phyloP scores from a whole-genome alignment of 208 protist genomes.

The Leishmania martiniquensis region DNA sequence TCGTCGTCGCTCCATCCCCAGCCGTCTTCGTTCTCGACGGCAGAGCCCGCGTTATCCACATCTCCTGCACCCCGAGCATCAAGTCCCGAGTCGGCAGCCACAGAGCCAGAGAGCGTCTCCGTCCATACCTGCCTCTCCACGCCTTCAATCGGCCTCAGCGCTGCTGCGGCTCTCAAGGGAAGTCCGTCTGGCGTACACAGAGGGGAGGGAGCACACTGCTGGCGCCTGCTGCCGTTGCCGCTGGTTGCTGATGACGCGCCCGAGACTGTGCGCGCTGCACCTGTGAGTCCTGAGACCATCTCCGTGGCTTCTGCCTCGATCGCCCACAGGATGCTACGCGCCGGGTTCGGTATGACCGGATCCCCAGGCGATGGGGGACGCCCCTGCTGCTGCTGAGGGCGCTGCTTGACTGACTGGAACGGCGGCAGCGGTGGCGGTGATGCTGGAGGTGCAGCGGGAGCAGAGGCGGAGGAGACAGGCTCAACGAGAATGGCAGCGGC shows the following conservation, averaged over 20 bases:
- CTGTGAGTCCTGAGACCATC: constrained; percentile 3
- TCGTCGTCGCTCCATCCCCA: constrained; percentile 22
- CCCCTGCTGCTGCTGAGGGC: not conserved
- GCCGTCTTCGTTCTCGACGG: constrained; percentile 9
- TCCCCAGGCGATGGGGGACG: not conserved
- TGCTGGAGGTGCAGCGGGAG: not conserved
- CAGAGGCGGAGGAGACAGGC: constrained; percentile 11
- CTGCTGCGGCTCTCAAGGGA: not conserved
- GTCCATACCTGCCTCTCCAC: not conserved
- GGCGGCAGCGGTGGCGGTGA: not conserved
- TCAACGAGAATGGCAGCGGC: constrained; percentile 18
- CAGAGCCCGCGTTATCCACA: not conserved
- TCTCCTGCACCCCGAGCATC: not conserved
- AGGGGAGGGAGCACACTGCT: not conserved
- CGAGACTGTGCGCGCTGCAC: not conserved
- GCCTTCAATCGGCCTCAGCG: not conserved
- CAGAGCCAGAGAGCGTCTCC: not conserved
- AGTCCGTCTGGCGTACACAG: not conserved
- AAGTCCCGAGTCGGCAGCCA: not conserved
- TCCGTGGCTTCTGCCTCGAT: constrained; percentile 31
- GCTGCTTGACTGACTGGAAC: not conserved
- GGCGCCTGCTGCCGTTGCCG: not conserved
- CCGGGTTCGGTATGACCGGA: constrained; percentile 8
- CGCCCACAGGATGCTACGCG: constrained; percentile 23
- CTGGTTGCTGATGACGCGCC: not conserved